Conservation (phyloP, 177 flowering plant genomes). For the Telopea speciosissima region DNA sequence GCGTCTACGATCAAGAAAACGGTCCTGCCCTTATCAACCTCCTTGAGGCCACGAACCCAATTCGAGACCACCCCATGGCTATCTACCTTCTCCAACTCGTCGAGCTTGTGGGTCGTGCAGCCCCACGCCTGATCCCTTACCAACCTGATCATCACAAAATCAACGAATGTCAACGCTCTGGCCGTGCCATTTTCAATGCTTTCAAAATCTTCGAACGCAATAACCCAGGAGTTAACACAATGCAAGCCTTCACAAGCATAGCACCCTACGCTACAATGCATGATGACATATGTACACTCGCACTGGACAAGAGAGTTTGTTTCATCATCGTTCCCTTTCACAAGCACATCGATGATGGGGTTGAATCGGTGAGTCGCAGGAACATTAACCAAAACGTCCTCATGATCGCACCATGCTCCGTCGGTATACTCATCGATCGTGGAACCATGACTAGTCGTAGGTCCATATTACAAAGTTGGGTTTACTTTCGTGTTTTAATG, state of each 20-base stretch:
- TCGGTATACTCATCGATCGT: conserved; percentile 25
- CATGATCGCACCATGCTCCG: conserved; percentile 27
- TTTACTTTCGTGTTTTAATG: conserved; percentile 12
- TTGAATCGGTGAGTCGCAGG: conserved; percentile 11
- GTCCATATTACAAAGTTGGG: not conserved
- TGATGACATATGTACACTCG: conserved; percentile 39
- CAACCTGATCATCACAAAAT: not conserved
- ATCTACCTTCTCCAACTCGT: conserved; percentile 28
- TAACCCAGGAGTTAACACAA: conserved; percentile 10
- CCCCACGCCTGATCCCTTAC: conserved; percentile 37
- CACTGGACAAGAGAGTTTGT: conserved; percentile 24
- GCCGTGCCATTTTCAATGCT: conserved; percentile 29
- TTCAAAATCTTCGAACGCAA: conserved; percentile 27
- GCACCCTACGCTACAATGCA: conserved; percentile 33
- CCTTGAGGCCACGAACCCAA: conserved; percentile 3
- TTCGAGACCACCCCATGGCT: conserved; percentile 22
- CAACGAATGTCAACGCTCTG: not conserved
- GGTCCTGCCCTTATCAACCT: conserved; percentile 30
- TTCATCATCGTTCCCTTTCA: conserved; percentile 51
- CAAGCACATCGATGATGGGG: conserved; percentile 12
- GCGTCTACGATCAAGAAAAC: conserved; percentile 39
- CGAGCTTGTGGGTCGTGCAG: conserved; percentile 44
- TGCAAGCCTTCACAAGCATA: conserved; percentile 36
- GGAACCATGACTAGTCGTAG: conserved; percentile 2
- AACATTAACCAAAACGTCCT: conserved; percentile 23